These are phyloP conservation scores for Helotiales sp. DNA, from an alignment of 2,329 filamentous ascomycete genomes.

Conservation along the genomic window DNA sequence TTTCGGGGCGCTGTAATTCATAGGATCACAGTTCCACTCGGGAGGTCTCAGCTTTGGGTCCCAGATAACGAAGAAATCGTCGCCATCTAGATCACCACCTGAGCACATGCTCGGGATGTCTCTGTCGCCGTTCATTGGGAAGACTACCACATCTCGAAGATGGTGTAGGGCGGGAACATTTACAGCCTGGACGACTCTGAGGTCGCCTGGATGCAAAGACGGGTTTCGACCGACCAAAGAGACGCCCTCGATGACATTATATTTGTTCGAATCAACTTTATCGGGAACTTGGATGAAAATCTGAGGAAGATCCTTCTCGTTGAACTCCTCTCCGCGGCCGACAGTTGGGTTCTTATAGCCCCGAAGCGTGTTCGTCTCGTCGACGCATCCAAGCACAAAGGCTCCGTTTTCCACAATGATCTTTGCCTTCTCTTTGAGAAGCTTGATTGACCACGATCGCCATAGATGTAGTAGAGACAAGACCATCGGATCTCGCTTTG, in stretches of 20 bases:
- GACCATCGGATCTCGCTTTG: constrained; percentile 74
- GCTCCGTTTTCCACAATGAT: constrained; percentile 81
- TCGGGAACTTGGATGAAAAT: constrained; percentile 84
- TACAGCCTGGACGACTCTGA: constrained; percentile 84
- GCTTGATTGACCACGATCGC: constrained; percentile 85
- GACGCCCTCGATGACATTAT: constrained; percentile 69
- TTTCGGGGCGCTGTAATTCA: constrained; percentile 68
- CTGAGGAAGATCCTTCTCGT: constrained; percentile 64
- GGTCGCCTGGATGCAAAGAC: constrained; percentile 88
- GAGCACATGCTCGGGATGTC: constrained; percentile 94
- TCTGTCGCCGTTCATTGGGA: constrained; percentile 79
- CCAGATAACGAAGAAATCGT: constrained; percentile 96
- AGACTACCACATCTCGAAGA: constrained; percentile 81
- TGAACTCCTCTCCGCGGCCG: constrained; percentile 36
- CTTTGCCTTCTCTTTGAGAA: constrained; percentile 88
- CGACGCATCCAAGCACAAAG: constrained; percentile 84
- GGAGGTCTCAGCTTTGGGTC: constrained; percentile 70
- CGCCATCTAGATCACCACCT: constrained; percentile 91
- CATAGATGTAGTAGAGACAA: constrained; percentile 78
- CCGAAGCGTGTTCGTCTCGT: constrained; percentile 75
- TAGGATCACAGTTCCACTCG: constrained; percentile 71
- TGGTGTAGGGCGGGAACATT: constrained; percentile 72
- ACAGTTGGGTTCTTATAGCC: constrained; percentile 62
- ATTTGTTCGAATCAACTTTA: constrained; percentile 49
- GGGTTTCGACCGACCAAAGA: constrained; percentile 91